Percentiles rank a stretch among this genome's conserved stretches.
phyloP scores from a whole-genome alignment of 2,329 filamentous ascomycete genomes.

The Beauveria varroae region DNA sequence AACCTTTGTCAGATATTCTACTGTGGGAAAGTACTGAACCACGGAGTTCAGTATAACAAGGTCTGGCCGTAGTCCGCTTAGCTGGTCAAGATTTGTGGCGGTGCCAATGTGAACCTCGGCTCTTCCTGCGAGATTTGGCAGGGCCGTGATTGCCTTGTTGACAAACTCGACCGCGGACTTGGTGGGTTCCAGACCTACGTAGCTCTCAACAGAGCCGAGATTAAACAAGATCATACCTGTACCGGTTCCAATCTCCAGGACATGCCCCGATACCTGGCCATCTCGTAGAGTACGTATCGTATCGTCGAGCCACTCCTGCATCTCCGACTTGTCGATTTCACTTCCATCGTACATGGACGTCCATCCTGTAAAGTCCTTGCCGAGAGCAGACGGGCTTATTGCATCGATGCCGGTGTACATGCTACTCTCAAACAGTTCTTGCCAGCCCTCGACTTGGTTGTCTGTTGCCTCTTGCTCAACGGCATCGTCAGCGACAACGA shows the following conservation, averaged over 20 bases:
- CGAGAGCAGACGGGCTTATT: conserved; percentile 13
- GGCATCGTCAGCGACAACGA: conserved; percentile 8
- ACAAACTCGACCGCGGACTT: conserved; percentile 17
- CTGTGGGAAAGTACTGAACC: conserved; percentile 11
- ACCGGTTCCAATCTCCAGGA: conserved; percentile 25
- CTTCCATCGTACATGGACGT: conserved; percentile 25
- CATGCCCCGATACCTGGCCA: conserved; percentile 9
- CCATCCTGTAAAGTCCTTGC: conserved; percentile 24
- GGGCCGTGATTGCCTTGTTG: conserved; percentile 9
- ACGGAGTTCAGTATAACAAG: conserved; percentile 19
- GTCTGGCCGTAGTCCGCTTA: conserved; percentile 6
- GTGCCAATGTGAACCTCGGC: conserved; percentile 16
- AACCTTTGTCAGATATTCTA: conserved; percentile 2
- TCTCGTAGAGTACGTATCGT: conserved; percentile 18
- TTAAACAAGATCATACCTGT: conserved; percentile 27
- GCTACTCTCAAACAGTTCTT: conserved; percentile 14
- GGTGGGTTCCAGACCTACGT: conserved; percentile 23
- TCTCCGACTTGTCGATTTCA: conserved; percentile 20
- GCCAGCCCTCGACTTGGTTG: conserved; percentile 16
- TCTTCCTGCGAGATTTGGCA: conserved; percentile 12
- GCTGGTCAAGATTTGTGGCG: conserved; percentile 14
- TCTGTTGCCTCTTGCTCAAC: conserved; percentile 3
- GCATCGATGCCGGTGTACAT: conserved; percentile 14
- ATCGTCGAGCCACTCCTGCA: conserved; percentile 27
- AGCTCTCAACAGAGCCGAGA: conserved; percentile 14